Evolutionary conservation across 495 filamentous ascomycete species (phyloP), one percentile per base, ranked within the genome.

Genomic region (Xylaria curta): DNA sequence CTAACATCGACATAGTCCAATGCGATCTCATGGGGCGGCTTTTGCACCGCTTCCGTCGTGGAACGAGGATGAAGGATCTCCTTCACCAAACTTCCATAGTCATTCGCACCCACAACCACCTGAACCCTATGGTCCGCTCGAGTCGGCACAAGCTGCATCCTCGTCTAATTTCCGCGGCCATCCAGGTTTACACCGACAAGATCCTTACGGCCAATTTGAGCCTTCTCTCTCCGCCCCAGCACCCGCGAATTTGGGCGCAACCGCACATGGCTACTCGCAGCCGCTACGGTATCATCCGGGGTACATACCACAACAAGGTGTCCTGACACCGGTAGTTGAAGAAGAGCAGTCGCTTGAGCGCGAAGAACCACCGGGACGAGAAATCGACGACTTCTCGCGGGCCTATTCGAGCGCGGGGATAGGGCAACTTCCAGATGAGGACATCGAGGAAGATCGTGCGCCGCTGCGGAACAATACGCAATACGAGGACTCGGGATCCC

Each of bases 321-420:
- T 9, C 17, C 56, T 81, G 2, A 71, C 76, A 21, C 78, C 77
- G 6, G 77, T 79, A 3, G 77, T 70, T 0, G 77, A 79, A 40
- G 77, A 79, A 33, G 54, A 62, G 15, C 59, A 62, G 44, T 44
- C 61, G 60, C 10, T 54, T 19, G 61, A 61, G 33, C 54, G 62
- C 4, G 33, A 61, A n/a, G 70, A 68, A 9, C 38, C 70, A 7
- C 64, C 66, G 53, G 81, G 80, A 24, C 72, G 80, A 15, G 82
- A 81, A 71, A 78, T 82, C 58, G 82, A 84, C 53, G 82, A 83
- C 46, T 86, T 84, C 70, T 80, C 79, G 58, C 79, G 78, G 21
- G 79, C 82, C 44, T 85, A 77, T 31, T 78, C 80, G 40, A 78
- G 79, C 40, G 81, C 77, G 0, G 75, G 79, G 31, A 85, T 85